phyloP scores from a whole-genome alignment of 2,329 filamentous ascomycete genomes.

The Alternaria postmessia region DNA sequence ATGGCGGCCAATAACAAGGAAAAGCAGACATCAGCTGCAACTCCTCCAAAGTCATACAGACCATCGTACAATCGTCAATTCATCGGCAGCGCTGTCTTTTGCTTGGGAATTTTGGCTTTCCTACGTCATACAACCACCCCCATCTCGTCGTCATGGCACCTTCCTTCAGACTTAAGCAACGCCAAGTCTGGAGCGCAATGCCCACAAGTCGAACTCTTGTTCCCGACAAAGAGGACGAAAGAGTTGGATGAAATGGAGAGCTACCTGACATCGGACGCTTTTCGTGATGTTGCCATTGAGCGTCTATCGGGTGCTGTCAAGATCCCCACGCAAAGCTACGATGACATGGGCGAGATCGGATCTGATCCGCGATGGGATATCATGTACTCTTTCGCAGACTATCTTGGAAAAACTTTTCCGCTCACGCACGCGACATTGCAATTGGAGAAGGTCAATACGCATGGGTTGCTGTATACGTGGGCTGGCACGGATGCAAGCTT shows the following conservation, averaged over 20 bases:
- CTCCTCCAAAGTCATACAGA: not conserved
- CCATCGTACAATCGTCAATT: slow-evolving; percentile 7
- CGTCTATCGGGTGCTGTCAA: slow-evolving; percentile 59
- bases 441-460: slow-evolving; percentile 65
- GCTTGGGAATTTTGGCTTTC: slow-evolving; percentile 7
- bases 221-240: slow-evolving; percentile 33
- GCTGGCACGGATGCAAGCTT: slow-evolving; percentile 59
- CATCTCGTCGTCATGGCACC: slow-evolving; percentile 28
- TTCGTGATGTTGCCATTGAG: slow-evolving; percentile 43
- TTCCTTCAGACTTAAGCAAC: slow-evolving; percentile 2
- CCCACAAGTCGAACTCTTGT: slow-evolving; percentile 39
- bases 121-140: slow-evolving; percentile 15
- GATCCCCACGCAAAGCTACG: slow-evolving; percentile 64
- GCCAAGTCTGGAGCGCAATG: slow-evolving; percentile 27
- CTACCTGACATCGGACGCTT: slow-evolving; percentile 39
- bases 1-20: slow-evolving; percentile 25
- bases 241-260: slow-evolving; percentile 39
- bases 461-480: slow-evolving; percentile 68
- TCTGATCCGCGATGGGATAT: slow-evolving; percentile 67
- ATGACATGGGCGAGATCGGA: slow-evolving; percentile 63
- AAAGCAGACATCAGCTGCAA: slow-evolving; percentile 7
- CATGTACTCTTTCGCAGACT: slow-evolving; percentile 62
- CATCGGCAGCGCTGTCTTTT: slow-evolving; percentile 7
- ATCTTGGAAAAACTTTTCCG: slow-evolving; percentile 42
- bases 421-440: slow-evolving; percentile 54